Base-by-base conservation (phyloP, 495 filamentous ascomycete species). In the Hyaloscypha variabilis region DNA sequence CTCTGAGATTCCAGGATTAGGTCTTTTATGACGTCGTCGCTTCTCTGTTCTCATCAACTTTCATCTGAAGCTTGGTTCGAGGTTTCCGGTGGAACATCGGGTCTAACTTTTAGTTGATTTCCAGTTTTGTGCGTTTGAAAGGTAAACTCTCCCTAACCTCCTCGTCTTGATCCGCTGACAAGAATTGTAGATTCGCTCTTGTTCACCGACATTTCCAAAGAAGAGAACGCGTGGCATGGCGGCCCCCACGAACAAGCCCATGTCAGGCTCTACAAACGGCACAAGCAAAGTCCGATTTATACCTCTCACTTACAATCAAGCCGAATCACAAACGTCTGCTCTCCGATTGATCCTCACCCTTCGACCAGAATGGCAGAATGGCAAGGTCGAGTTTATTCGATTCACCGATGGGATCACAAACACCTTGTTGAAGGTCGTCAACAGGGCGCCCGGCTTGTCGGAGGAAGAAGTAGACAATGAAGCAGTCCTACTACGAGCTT, bases 401-500 rank as follows among this genome's bases (percentile, higher is more conserved):
- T 99, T 98, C 80, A 99, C 91, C 29, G 95, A 99, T 73, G 95
- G 95, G 69, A 99, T 99, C 76, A 99, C 95, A 53, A 99, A 99
- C 77, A 97, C 94, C 79, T 85, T 99, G 31, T 75, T 86, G 36
- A 98, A 98, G 84, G 91, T 91, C 30, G 83, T 94, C 75, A 96
- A 97, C 75, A 87, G 85, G 76, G 87, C 85, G 49, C 82, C 90
- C 6, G 91, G 90, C n/a, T 82, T 89, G 66, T 89, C 90, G 23
- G 81, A 91, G 69, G 86, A 91, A 59, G 78, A 96, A 72, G 79
- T 93, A 67, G 93, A 99, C 77, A 82, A 86, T 54, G 92, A 97
- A 69, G 91, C 96, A 13, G 85, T 99, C 68, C 83, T 99, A 62
- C 83, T 99, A 73, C 87, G 95, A 68, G 95, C 95, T 58, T 99